Evolutionary conservation across 306 rosid genomes (phyloP).

Genomic region (Pyrus communis): DNA sequence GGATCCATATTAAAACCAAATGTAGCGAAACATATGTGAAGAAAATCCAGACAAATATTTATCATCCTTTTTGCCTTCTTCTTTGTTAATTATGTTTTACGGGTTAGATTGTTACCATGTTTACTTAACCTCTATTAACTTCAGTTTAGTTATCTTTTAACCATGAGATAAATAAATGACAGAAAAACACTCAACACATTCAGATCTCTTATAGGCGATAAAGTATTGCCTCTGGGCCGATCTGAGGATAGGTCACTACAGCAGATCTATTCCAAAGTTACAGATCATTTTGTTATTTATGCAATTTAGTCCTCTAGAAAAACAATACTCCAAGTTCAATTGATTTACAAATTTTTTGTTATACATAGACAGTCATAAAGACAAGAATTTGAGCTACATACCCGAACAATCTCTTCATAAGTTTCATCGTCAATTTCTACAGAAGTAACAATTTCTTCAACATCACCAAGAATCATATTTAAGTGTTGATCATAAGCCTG

Average conservation of each 20-base stretch:
- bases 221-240: neutral
- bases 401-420: conserved; percentile 98
- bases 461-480: conserved; percentile 99
- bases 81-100: neutral
- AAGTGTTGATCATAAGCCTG: conserved; percentile 99
- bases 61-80: neutral
- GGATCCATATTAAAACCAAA: neutral
- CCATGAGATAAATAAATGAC: neutral
- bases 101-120: neutral
- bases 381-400: conserved; percentile 26
- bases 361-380: neutral
- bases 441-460: conserved; percentile 85
- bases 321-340: neutral
- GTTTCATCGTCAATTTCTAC: conserved; percentile 98
- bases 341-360: no score
- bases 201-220: neutral
- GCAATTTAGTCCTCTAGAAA: neutral
- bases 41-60: neutral
- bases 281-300: neutral
- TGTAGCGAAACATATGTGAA: no score
- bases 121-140: neutral
- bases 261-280: neutral
- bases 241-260: neutral
- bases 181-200: neutral
- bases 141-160: neutral